Evolutionary conservation across 371 early-diverging fungal species (phyloP).

Genomic region (Rhizomucor miehei): DNA sequence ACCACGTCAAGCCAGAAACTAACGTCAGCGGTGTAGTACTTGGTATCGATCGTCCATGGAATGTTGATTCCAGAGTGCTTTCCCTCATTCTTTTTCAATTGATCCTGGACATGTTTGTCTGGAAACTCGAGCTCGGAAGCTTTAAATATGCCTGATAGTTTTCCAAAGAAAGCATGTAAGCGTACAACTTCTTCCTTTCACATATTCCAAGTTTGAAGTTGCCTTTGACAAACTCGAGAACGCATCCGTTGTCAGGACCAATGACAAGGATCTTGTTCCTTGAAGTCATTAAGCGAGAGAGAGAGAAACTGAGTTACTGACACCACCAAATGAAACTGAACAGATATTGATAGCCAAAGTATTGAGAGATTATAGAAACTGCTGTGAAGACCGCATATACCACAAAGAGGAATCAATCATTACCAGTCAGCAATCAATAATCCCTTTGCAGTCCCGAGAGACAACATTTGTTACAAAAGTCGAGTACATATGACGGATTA

Average conservation of each 20-base stretch:
- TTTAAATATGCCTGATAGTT: slow-evolving; percentile 21
- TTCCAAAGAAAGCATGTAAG: neutral
- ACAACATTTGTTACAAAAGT: too few relatives aligned
- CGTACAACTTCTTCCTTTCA: neutral
- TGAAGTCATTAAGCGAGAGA: neutral
- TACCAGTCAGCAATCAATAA: too few relatives aligned
- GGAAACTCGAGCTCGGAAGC: slow-evolving; percentile 23
- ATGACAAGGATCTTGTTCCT: slow-evolving; percentile 64
- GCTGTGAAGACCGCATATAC: too few relatives aligned
- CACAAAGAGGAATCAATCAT: too few relatives aligned
- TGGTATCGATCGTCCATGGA: slow-evolving; percentile 65
- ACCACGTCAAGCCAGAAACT: slow-evolving; percentile 70
- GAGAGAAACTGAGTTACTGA: too few relatives aligned
- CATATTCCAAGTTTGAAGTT: slow-evolving; percentile 3
- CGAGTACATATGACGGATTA: too few relatives aligned
- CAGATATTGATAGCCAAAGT: too few relatives aligned
- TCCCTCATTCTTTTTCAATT: slow-evolving; percentile 29
- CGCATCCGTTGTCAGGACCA: slow-evolving; percentile 44
- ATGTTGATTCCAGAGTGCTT: slow-evolving; percentile 50
- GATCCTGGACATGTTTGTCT: slow-evolving; percentile 16
- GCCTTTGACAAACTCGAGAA: slow-evolving; percentile 55
- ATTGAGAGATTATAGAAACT: too few relatives aligned
- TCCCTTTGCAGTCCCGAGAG: too few relatives aligned
- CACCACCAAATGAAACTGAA: too few relatives aligned
- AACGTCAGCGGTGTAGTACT: slow-evolving; percentile 71